Evolutionary conservation across 2,329 filamentous ascomycete species (phyloP).

Genomic region (Aspergillus piperis): DNA sequence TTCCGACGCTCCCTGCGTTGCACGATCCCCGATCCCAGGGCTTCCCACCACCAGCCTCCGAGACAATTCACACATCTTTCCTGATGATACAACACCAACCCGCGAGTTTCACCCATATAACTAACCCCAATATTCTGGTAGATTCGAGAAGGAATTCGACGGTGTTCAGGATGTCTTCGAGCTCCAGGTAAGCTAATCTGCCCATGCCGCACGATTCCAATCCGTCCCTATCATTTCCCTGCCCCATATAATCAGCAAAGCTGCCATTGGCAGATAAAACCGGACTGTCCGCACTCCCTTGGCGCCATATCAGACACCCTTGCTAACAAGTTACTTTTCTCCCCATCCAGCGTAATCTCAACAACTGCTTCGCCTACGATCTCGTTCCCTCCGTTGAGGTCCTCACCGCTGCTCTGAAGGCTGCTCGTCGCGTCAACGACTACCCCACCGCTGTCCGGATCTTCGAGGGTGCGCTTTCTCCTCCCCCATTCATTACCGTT

Average conservation of each 20-base stretch:
- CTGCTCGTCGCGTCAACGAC: constrained; percentile 95
- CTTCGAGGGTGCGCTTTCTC: constrained; percentile 78
- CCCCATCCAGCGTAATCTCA: constrained; percentile 75
- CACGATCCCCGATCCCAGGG: constrained; percentile 16
- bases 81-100: constrained; percentile 8
- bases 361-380: constrained; percentile 99
- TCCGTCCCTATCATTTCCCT: constrained; percentile 13
- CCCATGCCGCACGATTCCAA: constrained; percentile 1
- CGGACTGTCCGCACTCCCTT: background rate
- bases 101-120: constrained; percentile 24
- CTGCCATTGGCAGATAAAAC: constrained; percentile 19
- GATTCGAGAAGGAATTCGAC: constrained; percentile 99
- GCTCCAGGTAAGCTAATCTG: constrained; percentile 75
- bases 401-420: constrained; percentile 85
- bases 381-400: constrained; percentile 93
- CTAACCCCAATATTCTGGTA: constrained; percentile 52
- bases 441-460: constrained; percentile 97
- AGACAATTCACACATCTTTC: constrained; percentile 6
- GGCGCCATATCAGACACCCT: constrained; percentile 1
- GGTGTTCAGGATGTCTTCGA: constrained; percentile 97
- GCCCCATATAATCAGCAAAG: constrained; percentile 12
- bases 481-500: background rate
- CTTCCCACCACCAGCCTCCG: constrained; percentile 2
- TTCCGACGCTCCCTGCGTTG: constrained; percentile 14
- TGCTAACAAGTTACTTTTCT: constrained; percentile 14